Evolutionary conservation across 139 green algal species (phyloP).

Genomic region (Astrephomene gubernaculifera): DNA sequence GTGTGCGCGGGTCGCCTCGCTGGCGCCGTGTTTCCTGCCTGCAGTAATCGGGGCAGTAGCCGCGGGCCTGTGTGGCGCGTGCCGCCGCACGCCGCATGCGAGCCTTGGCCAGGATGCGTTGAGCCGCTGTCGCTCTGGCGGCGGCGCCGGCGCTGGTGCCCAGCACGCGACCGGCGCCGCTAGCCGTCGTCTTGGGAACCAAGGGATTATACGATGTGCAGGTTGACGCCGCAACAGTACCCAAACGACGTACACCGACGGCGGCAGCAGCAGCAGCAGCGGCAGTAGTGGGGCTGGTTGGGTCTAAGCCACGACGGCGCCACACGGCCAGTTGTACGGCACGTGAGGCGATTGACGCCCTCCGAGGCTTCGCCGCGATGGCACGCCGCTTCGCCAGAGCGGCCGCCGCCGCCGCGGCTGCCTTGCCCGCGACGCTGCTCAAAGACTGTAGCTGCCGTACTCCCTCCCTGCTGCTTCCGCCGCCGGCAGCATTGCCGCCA

Average conservation of each 20-base stretch:
- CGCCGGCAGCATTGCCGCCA: too few species aligned
- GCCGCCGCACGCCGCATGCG: conserved; percentile 33
- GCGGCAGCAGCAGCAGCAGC: too few species aligned
- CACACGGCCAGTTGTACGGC: conserved; percentile 12
- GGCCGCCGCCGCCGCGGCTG: background rate
- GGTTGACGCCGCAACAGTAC: too few species aligned
- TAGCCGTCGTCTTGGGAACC: too few species aligned
- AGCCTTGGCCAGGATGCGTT: conserved; percentile 39
- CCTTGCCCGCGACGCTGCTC: conserved; percentile 32
- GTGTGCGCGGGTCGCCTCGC: too few species aligned
- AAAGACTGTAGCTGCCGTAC: conserved; percentile 23
- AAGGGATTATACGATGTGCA: too few species aligned
- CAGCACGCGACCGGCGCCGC: too few species aligned
- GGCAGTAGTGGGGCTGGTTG: background rate
- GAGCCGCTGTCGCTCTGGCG: background rate
- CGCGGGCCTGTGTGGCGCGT: conserved; percentile 19
- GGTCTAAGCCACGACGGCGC: background rate
- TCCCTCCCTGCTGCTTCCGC: background rate
- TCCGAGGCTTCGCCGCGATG: background rate
- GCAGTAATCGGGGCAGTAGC: conserved; percentile 56
- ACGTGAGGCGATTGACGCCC: background rate
- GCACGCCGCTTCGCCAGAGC: background rate
- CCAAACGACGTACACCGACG: too few species aligned
- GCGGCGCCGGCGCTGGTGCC: background rate
- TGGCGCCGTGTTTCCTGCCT: too few species aligned